phyloP scores from a whole-genome alignment of 768 basidiomycete species.

The Mrakia frigida region DNA sequence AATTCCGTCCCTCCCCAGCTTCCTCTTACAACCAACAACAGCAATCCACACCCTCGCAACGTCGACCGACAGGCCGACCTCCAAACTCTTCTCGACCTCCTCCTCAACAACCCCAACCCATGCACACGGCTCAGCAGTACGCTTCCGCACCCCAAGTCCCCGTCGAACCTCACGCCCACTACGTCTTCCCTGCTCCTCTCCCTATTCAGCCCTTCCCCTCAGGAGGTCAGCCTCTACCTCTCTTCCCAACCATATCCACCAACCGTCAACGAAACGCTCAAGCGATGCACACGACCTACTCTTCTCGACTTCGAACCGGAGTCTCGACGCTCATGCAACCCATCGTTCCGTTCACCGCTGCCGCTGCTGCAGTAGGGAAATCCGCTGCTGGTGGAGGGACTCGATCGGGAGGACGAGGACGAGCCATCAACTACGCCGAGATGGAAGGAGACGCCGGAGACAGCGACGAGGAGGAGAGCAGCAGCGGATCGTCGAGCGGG shows the following conservation, averaged over 20 bases:
- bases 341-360: slow-evolving; percentile 48
- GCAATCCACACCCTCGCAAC: neutral
- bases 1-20: neutral
- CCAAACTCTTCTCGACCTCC: neutral
- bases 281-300: slow-evolving; percentile 73
- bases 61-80: neutral
- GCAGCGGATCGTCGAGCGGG: neutral
- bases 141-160: neutral
- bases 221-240: slow-evolving; percentile 18
- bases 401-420: slow-evolving; percentile 25
- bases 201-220: slow-evolving; percentile 21
- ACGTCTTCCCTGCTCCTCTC: slow-evolving; percentile 6
- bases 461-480: slow-evolving; percentile 31
- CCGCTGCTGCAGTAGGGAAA: slow-evolving; percentile 37
- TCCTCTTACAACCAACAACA: neutral
- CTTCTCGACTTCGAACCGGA: slow-evolving; percentile 85
- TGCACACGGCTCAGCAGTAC: neutral
- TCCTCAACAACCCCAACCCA: neutral
- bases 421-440: slow-evolving; percentile 43
- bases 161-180: slow-evolving; percentile 23
- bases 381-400: slow-evolving; percentile 41
- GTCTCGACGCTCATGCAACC: slow-evolving; percentile 87
- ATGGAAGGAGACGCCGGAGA: slow-evolving; percentile 36
- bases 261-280: slow-evolving; percentile 48
- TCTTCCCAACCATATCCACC: slow-evolving; percentile 23